Conservation (phyloP, 345 rosid species). For the Ricinus communis region DNA sequence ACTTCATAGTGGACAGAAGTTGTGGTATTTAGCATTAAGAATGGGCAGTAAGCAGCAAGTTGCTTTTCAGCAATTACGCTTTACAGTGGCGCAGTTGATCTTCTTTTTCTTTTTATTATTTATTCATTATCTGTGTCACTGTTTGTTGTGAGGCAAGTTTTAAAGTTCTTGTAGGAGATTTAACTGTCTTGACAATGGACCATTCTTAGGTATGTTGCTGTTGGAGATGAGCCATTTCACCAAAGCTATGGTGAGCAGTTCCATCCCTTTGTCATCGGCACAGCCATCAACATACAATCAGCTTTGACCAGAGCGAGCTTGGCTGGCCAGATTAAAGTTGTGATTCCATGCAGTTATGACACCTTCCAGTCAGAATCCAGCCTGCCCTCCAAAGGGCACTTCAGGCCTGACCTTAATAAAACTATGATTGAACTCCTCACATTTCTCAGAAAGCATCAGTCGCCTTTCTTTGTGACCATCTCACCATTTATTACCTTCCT, state of each 20-base stretch:
- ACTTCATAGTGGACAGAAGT: neutral
- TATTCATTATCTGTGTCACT: too few relatives aligned
- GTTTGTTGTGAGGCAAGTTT: too few relatives aligned
- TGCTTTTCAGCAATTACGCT: too few relatives aligned
- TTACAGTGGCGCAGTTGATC: too few relatives aligned
- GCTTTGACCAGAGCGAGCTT: conserved; percentile 67
- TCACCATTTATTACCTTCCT: conserved; percentile 60
- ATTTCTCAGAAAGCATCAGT: conserved; percentile 60
- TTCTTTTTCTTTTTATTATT: neutral
- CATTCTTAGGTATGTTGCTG: conserved; percentile 63
- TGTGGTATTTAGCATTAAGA: neutral
- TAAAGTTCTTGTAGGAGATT: too few relatives aligned
- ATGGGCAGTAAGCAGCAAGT: neutral
- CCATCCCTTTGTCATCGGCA: conserved; percentile 72
- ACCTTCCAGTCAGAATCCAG: conserved; percentile 57
- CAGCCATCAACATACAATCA: conserved; percentile 71
- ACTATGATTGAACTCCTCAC: conserved; percentile 81
- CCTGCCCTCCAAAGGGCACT: conserved; percentile 75
- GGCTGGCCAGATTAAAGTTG: conserved; percentile 69
- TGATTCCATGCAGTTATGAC: conserved; percentile 82
- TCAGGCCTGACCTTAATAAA: conserved; percentile 73
- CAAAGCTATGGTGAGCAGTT: conserved; percentile 61
- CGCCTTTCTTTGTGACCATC: conserved; percentile 71
- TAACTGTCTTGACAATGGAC: neutral
- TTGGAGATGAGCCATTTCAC: conserved; percentile 87